Conservation (phyloP, 106 monocot genomes). For the Dactylorhiza incarnata region DNA sequence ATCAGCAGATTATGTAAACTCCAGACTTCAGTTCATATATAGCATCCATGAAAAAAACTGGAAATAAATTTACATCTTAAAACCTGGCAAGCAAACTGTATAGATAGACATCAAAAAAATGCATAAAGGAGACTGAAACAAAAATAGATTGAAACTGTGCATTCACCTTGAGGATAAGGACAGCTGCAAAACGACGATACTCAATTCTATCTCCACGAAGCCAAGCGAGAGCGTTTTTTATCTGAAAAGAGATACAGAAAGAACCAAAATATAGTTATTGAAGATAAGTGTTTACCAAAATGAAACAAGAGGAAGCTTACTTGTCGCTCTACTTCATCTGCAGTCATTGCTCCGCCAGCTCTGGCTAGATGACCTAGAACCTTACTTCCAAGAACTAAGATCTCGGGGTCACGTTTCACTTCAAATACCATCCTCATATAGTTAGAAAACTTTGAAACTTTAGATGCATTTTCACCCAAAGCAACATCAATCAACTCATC, state of each 20-base stretch:
- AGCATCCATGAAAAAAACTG: not conserved
- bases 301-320: slow-evolving; percentile 19
- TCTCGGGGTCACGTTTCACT: slow-evolving; percentile 73
- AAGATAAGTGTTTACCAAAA: not conserved
- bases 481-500: slow-evolving; percentile 79
- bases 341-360: slow-evolving; percentile 96
- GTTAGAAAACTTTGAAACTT: slow-evolving; percentile 80
- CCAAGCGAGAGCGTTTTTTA: slow-evolving; percentile 93
- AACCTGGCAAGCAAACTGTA: not conserved
- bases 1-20: not conserved
- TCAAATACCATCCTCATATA: slow-evolving; percentile 85
- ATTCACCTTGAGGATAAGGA: slow-evolving; percentile 94
- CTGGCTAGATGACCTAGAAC: slow-evolving; percentile 90
- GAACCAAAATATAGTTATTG: not conserved
- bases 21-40: not conserved
- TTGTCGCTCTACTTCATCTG: slow-evolving; percentile 83
- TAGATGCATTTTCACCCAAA: slow-evolving; percentile 84
- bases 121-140: not conserved
- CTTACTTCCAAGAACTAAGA: slow-evolving; percentile 72
- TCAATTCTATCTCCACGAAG: slow-evolving; percentile 81
- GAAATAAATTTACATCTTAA: not conserved
- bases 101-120: not conserved
- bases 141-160: not conserved
- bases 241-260: slow-evolving; percentile 22
- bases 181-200: slow-evolving; percentile 87